Evolutionary conservation across 371 early-diverging fungal genomes (phyloP), one percentile per base, ranked within the genome.

Genomic region (Mucor racemosus): DNA sequence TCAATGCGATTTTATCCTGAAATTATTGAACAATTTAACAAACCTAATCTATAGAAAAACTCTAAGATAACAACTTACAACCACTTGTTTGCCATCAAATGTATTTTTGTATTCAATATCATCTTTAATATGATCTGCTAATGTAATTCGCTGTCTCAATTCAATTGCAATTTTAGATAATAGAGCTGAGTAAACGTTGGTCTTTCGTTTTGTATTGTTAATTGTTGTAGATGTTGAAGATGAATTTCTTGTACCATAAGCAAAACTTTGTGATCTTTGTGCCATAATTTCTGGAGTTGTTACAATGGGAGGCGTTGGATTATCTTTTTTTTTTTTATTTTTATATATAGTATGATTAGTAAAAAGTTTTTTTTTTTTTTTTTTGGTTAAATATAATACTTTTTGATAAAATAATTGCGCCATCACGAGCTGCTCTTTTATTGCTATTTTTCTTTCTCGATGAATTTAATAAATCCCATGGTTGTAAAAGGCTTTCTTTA

Each of bases 1-100:
- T 85, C 17, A 35, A 40, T 4, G 66, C 42, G 11, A 90, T 60
- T 46, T 82, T 81, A 61, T 88, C 88, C 86, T 88, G 55, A 42
- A 21, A 35, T 55, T n/a, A 13, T 11, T 6, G 11, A 10, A 50
- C 3, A 1, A 26, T 26, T 26, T 26, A 26, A 26, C 26, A 26
- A 1, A 7, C 21, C 26, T 50, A 10, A 21, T 48, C 4, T 8
- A 50, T 3, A 11, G 13, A 21, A 4, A 48, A 48, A 48, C 3
- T 26, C 26, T 26, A 26, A 26, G 3, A 26, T 26, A 26, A 26
- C 1, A 26, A 57, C 67, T 61, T 77, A 80, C 78, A 62, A 96
- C 93, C 14, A 91, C 93, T 34, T 94, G 90, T 66, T 86, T 80
- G 31, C 96, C 97, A 39, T 88, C 84, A 78, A 95, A 95, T 65